Percentiles rank a stretch among this genome's conserved stretches.
Conservation (phyloP, 371 early-diverging fungal genomes). For the Circinella minor region DNA sequence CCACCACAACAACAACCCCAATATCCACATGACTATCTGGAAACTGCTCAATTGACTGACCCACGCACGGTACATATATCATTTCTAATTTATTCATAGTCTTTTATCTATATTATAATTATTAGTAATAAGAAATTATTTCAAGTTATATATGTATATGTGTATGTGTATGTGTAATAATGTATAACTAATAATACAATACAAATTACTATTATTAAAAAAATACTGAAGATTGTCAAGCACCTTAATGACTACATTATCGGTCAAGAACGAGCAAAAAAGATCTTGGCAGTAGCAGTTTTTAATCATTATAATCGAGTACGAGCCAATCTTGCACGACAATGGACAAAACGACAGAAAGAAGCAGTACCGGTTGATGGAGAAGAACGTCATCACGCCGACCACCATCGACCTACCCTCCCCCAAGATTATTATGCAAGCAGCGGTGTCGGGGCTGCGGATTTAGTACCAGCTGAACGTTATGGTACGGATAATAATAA, state of each 20-base stretch:
- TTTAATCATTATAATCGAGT: constrained; percentile 82
- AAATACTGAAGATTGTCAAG: constrained; percentile 60
- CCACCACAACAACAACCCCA: constrained; percentile 2
- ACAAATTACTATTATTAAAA: too few species aligned
- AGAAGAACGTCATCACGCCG: constrained; percentile 7
- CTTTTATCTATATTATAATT: too few species aligned
- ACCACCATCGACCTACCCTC: constrained; percentile 25
- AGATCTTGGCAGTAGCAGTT: constrained; percentile 77
- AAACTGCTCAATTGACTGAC: constrained; percentile 16
- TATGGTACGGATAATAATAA: constrained; percentile 22
- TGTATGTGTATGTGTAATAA: too few species aligned
- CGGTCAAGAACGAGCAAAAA: constrained; percentile 82
- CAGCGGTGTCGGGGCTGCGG: constrained; percentile 22
- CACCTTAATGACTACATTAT: constrained; percentile 82
- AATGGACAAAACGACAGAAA: neutral
- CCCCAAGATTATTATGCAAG: constrained; percentile 27
- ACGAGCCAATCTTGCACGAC: constrained; percentile 53
- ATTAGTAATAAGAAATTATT: neutral
- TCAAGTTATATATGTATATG: too few species aligned
- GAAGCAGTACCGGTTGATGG: neutral
- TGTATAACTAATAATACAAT: too few species aligned
- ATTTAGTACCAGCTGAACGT: constrained; percentile 31
- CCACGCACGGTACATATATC: constrained; percentile 23
- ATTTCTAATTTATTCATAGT: neutral
- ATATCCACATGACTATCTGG: constrained; percentile 6